Percentiles rank a stretch among this genome's conserved stretches.
phyloP scores from a whole-genome alignment of 179 eudicot species.

The Amaranthus tricolor region DNA sequence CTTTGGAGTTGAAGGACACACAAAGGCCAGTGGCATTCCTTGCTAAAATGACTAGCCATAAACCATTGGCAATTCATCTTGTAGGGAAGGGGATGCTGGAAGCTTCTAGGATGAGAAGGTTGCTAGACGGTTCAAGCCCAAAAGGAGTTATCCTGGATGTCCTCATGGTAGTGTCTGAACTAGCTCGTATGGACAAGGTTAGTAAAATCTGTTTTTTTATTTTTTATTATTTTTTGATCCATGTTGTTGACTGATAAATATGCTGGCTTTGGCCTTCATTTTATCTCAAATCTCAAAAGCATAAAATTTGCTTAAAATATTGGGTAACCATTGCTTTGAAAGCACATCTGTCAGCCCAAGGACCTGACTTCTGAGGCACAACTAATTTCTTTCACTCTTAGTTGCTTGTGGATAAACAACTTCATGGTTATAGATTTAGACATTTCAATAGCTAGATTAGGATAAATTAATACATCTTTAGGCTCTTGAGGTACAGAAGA shows the following conservation, averaged over 20 bases:
- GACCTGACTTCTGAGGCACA: not conserved
- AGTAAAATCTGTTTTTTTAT: constrained; percentile 4
- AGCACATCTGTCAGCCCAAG: not conserved
- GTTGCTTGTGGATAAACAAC: not conserved
- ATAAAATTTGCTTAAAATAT: not conserved
- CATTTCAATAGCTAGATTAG: not conserved
- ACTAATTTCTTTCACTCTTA: not conserved
- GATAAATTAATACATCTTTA: not conserved
- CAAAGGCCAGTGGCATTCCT: constrained; percentile 85
- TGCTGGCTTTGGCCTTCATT: not conserved
- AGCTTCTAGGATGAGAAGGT: constrained; percentile 61
- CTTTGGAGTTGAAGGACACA: constrained; percentile 68
- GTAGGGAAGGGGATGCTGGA: constrained; percentile 78
- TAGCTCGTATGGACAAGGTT: constrained; percentile 99
- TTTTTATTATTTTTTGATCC: no score
- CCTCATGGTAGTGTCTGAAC: constrained; percentile 87
- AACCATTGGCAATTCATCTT: constrained; percentile 71
- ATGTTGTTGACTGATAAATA: not conserved
- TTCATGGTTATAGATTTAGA: not conserved
- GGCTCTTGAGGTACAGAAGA: not conserved
- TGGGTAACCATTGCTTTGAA: not conserved
- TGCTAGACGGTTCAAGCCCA: constrained; percentile 68
- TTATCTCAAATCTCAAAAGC: not conserved
- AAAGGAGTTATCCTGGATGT: constrained; percentile 77
- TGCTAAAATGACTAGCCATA: constrained; percentile 73